Evolutionary conservation across 345 rosid species (phyloP), one percentile per base, ranked within the genome.

Genomic region (Pistacia integerrima): DNA sequence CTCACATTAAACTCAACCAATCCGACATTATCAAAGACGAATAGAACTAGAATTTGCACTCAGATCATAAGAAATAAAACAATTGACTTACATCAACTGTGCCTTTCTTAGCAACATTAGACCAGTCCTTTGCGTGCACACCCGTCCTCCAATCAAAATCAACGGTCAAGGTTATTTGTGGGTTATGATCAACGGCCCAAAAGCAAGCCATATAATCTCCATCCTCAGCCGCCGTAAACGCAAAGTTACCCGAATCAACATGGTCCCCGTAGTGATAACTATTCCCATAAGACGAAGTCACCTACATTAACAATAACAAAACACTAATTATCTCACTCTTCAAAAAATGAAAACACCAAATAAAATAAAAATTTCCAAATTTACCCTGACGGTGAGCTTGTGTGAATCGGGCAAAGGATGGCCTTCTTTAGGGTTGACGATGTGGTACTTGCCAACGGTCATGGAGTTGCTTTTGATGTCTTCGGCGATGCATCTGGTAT

Each of bases 121-220:
- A 69, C 98, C 98, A 96, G 71, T 85, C 90, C 81, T 90, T 96
- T 68, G 97, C 88, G 16, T 88, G 90, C 28, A 96, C 81, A 51
- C 99, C 99, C 17, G 91, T 82, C 72, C 79, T 93, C 99, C 98
- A 96, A 16, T 93, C 98, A 38, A 96, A 92, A 78, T 96, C 99
- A 36, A 93, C 59, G 36, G 91, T 88, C 83, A 91, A 12, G 4
- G 84, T 92, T 3, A 76, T 54, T 68, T 74, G 74, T 13, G 97
- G 94, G 17, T 77, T 78, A 68, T 92, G 97, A 76, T 86, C 91
- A 54, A 67, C 74, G 30, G 90, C 97, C 79, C 85, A 89, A 75
- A 91, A 96, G 87, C 98, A 96, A 11, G 92, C 74, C 94, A 84
- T 84, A 76, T 93, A 93, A 75, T 96, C 98, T 52, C 98, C 98